A percentile compares a stretch with the other conserved stretches of the same genome.
phyloP scores from a whole-genome alignment of 345 rosid species.

The Anastatica hierochuntica region DNA sequence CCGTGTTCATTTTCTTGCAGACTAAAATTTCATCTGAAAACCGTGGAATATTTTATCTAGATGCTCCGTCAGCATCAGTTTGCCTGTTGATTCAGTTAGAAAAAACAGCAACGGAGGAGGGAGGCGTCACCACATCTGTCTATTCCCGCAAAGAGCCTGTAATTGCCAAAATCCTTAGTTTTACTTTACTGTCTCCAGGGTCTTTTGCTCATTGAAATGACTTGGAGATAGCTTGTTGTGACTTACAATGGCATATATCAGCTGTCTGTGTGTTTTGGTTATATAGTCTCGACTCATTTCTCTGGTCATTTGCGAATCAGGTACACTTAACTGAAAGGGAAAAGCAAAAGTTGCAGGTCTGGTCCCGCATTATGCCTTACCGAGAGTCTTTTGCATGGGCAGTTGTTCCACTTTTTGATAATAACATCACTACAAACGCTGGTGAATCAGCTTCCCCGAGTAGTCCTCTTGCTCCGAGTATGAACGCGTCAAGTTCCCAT shows the following conservation, averaged over 20 bases:
- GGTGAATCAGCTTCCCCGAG: conserved; percentile 95
- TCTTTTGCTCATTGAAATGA: conserved; percentile 8
- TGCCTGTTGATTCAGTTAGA: conserved; percentile 86
- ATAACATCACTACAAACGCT: conserved; percentile 53
- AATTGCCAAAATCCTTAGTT: conserved; percentile 24
- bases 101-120: conserved; percentile 91
- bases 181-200: background rate
- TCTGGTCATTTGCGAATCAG: conserved; percentile 35
- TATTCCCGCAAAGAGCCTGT: conserved; percentile 99
- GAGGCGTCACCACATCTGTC: conserved; percentile 81
- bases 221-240: conserved; percentile 1
- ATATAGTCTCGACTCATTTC: conserved; percentile 4
- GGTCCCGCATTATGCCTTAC: conserved; percentile 98
- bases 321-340: conserved; percentile 88
- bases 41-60: conserved; percentile 83
- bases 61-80: conserved; percentile 86
- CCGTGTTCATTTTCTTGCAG: conserved; percentile 30
- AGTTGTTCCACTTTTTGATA: conserved; percentile 93
- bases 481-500: conserved; percentile 80
- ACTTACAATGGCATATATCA: background rate
- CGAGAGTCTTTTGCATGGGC: conserved; percentile 98
- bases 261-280: background rate
- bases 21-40: conserved; percentile 47
- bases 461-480: conserved; percentile 86
- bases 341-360: conserved; percentile 92